These are phyloP conservation scores for Dothideomycetidae sp. DNA, from an alignment of 2,329 filamentous ascomycete genomes.

Conservation along the genomic window DNA sequence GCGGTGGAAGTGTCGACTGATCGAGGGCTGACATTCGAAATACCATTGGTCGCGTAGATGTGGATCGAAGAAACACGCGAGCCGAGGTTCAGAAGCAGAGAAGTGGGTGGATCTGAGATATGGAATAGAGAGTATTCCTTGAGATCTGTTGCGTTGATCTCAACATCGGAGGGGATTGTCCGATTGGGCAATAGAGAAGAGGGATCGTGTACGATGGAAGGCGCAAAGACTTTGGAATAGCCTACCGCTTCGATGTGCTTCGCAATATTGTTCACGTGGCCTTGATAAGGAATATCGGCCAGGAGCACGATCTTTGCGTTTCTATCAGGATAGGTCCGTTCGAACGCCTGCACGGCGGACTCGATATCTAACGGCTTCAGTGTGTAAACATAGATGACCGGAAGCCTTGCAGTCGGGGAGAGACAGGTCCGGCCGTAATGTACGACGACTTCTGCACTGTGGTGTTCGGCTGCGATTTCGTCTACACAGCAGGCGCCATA, in stretches of 20 bases:
- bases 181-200: conserved; percentile 74
- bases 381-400: conserved; percentile 86
- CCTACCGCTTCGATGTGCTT: conserved; percentile 43
- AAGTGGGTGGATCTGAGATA: conserved; percentile 63
- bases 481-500: conserved; percentile 97
- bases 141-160: conserved; percentile 36
- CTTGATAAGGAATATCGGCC: conserved; percentile 77
- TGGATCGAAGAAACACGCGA: conserved; percentile 66
- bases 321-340: conserved; percentile 51
- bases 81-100: conserved; percentile 74
- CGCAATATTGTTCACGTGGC: conserved; percentile 51
- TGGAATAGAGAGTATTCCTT: conserved; percentile 67
- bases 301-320: conserved; percentile 58
- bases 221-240: conserved; percentile 57
- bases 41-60: conserved; percentile 51
- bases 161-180: conserved; percentile 42
- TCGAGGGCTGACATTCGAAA: conserved; percentile 14
- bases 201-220: conserved; percentile 63
- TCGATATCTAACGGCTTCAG: conserved; percentile 51
- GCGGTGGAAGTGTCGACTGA: conserved; percentile 37
- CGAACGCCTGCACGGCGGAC: conserved; percentile 46
- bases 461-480: conserved; percentile 89
- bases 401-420: conserved; percentile 73
- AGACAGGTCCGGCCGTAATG: conserved; percentile 90
- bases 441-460: conserved; percentile 76